phyloP scores from a whole-genome alignment of 805 yeast genomes.

The Kuraishia piskuri region DNA sequence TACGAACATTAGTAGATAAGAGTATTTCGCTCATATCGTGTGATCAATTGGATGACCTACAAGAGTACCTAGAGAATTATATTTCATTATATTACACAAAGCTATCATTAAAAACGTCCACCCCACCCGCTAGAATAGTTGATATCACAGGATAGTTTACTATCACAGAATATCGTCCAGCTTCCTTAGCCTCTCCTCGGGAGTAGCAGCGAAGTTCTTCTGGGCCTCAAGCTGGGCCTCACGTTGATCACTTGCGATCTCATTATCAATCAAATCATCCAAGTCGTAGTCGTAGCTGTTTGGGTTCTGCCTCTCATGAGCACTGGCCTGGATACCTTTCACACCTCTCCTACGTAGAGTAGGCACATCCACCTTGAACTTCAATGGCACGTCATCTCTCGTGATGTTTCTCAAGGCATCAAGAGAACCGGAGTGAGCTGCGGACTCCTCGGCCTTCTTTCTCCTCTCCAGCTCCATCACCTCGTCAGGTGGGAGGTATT shows the following conservation, averaged over 20 bases:
- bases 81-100: too few species aligned
- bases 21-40: too few species aligned
- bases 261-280: conserved; percentile 34
- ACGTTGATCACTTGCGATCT: conserved; percentile 16
- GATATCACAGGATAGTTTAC: too few species aligned
- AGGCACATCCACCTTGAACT: conserved; percentile 13
- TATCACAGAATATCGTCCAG: neutral
- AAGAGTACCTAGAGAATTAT: too few species aligned
- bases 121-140: too few species aligned
- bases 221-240: conserved; percentile 4
- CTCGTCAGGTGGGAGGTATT: conserved; percentile 25
- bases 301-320: conserved; percentile 23
- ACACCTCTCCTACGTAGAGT: conserved; percentile 8
- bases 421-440: neutral
- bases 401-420: conserved; percentile 15
- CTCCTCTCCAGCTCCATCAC: neutral
- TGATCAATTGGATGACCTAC: too few species aligned
- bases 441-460: neutral
- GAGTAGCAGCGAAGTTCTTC: neutral
- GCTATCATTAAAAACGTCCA: too few species aligned
- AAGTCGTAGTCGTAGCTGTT: conserved; percentile 37
- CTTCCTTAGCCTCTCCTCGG: neutral
- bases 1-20: too few species aligned
- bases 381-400: conserved; percentile 20
- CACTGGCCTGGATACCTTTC: neutral